Conservation (phyloP, 2,329 filamentous ascomycete genomes). For the Cryoendolithus antarcticus region DNA sequence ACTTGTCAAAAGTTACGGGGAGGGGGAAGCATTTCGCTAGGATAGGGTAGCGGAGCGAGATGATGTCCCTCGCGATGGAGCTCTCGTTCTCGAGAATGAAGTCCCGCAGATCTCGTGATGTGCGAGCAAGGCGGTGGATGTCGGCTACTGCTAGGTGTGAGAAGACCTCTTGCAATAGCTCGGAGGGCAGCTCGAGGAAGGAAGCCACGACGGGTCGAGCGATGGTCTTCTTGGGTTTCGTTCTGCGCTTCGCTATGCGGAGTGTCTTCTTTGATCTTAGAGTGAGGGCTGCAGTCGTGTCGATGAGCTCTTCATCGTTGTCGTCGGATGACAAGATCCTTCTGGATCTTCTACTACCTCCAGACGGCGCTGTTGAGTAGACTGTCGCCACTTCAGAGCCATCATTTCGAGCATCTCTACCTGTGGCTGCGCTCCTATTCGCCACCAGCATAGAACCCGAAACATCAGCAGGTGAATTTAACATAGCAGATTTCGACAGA, state of each 20-base stretch:
- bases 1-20: conserved; percentile 33
- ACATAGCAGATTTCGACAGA: no score
- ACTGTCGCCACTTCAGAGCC: no score
- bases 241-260: conserved; percentile 34
- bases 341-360: no score
- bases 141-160: conserved; percentile 39
- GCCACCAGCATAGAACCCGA: no score
- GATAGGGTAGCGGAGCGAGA: conserved; percentile 36
- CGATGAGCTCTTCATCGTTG: conserved; percentile 35
- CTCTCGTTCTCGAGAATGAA: conserved; percentile 36
- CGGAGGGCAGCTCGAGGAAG: conserved; percentile 40
- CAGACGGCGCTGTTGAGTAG: no score
- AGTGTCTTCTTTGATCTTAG: conserved; percentile 43
- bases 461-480: no score
- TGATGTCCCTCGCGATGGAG: conserved; percentile 32
- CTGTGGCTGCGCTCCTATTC: no score
- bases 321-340: conserved; percentile 8
- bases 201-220: conserved; percentile 21
- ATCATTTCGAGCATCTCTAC: no score
- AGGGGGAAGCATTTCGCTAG: conserved; percentile 40
- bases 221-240: conserved; percentile 27
- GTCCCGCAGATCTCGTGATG: conserved; percentile 29
- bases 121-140: conserved; percentile 33
- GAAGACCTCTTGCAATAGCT: conserved; percentile 40
- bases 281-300: conserved; percentile 36